phyloP scores from a whole-genome alignment of 2,329 filamentous ascomycete genomes.

The Cladophialophora exuberans region DNA sequence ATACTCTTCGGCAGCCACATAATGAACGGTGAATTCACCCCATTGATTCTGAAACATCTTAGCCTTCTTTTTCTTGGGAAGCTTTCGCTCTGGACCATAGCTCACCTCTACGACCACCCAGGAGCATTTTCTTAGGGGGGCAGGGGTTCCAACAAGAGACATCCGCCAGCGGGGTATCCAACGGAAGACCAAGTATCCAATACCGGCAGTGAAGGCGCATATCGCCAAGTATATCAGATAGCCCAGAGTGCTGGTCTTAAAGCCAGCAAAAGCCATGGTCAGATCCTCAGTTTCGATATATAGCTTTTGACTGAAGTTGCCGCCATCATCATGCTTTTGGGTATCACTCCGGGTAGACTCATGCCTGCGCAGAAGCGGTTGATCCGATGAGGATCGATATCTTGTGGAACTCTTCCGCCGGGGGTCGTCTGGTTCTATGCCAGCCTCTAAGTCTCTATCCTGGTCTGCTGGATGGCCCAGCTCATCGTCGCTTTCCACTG shows the following conservation, averaged over 20 bases:
- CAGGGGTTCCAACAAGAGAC: slow-evolving; percentile 69
- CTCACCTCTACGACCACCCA: slow-evolving; percentile 90
- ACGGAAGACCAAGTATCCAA: slow-evolving; percentile 81
- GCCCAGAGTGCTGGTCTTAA: slow-evolving; percentile 74
- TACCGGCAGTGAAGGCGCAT: slow-evolving; percentile 72
- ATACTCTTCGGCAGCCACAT: slow-evolving; percentile 64
- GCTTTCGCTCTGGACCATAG: slow-evolving; percentile 30
- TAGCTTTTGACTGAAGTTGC: slow-evolving; percentile 81
- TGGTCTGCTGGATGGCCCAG: slow-evolving; percentile 46
- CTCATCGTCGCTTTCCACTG: slow-evolving; percentile 51
- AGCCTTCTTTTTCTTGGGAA: slow-evolving; percentile 37
- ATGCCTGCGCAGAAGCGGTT: slow-evolving; percentile 70
- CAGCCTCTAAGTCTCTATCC: slow-evolving; percentile 43
- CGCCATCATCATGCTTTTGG: slow-evolving; percentile 63
- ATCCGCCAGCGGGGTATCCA: slow-evolving; percentile 92
- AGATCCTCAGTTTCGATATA: slow-evolving; percentile 93
- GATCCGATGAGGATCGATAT: slow-evolving; percentile 52
- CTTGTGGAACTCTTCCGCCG: slow-evolving; percentile 42
- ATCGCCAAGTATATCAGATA: slow-evolving; percentile 69
- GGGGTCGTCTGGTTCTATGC: slow-evolving; percentile 37
- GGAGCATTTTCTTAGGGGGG: slow-evolving; percentile 72
- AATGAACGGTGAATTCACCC: slow-evolving; percentile 83
- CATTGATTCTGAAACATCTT: slow-evolving; percentile 74
- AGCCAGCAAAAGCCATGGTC: slow-evolving; percentile 90
- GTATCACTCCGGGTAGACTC: slow-evolving; percentile 71